These are phyloP conservation scores for Wickerhamomyces ciferrii DNA, from an alignment of 805 yeast genomes.

Conservation along the genomic window DNA sequence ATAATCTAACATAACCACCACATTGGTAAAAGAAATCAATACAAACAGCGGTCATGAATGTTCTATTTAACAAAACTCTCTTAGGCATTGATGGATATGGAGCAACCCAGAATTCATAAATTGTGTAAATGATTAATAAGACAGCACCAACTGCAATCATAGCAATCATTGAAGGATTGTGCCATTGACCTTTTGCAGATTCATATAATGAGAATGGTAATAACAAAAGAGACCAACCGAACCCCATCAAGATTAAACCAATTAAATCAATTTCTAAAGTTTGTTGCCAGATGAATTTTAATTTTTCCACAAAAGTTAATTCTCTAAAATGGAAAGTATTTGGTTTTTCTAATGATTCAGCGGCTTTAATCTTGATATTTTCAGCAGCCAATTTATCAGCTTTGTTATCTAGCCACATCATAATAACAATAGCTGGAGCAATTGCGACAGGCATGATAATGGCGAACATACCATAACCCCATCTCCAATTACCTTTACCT, in stretches of 20 bases:
- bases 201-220: slow-evolving; percentile 33
- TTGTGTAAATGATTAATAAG: slow-evolving; percentile 26
- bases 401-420: slow-evolving; percentile 23
- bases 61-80: slow-evolving; percentile 30
- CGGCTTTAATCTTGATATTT: not conserved
- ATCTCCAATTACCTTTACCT: slow-evolving; percentile 34
- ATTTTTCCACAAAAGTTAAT: slow-evolving; percentile 1
- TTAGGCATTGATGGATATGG: slow-evolving; percentile 33
- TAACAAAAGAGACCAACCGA: slow-evolving; percentile 32
- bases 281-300: slow-evolving; percentile 5
- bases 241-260: slow-evolving; percentile 32
- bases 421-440: slow-evolving; percentile 24
- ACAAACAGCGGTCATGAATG: slow-evolving; percentile 28
- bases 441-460: slow-evolving; percentile 34
- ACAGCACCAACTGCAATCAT: slow-evolving; percentile 37
- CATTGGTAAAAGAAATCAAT: slow-evolving; percentile 28
- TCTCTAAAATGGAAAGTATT: not conserved
- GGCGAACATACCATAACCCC: slow-evolving; percentile 45
- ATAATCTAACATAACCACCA: slow-evolving; percentile 23
- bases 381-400: slow-evolving; percentile 18
- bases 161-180: slow-evolving; percentile 35
- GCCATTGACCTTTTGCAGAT: slow-evolving; percentile 28
- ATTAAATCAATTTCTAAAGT: slow-evolving; percentile 32
- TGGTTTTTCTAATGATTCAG: not conserved
- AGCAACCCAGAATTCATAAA: slow-evolving; percentile 31